phyloP scores from a whole-genome alignment of 805 yeast genomes.

The Wickerhamiella musiphila region DNA sequence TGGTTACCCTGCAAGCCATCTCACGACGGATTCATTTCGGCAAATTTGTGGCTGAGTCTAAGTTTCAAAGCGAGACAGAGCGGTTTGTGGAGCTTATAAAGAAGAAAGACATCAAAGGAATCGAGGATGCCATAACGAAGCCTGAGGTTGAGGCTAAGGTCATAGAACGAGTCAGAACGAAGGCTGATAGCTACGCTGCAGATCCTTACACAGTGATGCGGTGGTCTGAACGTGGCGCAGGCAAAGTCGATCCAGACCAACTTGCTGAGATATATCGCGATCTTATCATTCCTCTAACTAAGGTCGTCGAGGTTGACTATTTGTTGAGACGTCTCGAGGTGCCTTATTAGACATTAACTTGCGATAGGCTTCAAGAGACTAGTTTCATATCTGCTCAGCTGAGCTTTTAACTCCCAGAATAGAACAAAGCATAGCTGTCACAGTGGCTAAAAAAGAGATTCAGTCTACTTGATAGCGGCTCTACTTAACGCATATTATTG shows the following conservation, averaged over 20 bases:
- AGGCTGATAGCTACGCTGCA: conserved; percentile 74
- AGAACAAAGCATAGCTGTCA: too few species aligned
- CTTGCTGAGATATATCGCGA: conserved; percentile 74
- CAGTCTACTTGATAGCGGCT: too few species aligned
- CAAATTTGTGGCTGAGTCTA: conserved; percentile 92
- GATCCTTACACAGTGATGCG: conserved; percentile 54
- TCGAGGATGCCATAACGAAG: conserved; percentile 72
- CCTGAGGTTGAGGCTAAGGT: conserved; percentile 73
- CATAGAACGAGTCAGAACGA: conserved; percentile 54
- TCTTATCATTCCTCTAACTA: conserved; percentile 83
- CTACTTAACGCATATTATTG: not conserved
- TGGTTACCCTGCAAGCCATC: conserved; percentile 71
- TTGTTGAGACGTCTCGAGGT: conserved; percentile 66
- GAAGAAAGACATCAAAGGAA: conserved; percentile 49
- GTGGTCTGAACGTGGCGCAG: conserved; percentile 43
- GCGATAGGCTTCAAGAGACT: too few species aligned
- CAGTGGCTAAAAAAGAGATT: too few species aligned
- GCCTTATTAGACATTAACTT: too few species aligned
- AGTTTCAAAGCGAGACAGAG: conserved; percentile 53
- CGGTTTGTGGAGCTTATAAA: conserved; percentile 46
- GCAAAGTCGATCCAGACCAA: conserved; percentile 66
- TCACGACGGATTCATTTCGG: conserved; percentile 94
- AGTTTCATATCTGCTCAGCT: too few species aligned
- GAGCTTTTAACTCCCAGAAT: too few species aligned
- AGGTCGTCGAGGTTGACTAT: conserved; percentile 88